Evolutionary conservation across 257 asterid genomes (phyloP).

Genomic region (Nicotiana attenuata): DNA sequence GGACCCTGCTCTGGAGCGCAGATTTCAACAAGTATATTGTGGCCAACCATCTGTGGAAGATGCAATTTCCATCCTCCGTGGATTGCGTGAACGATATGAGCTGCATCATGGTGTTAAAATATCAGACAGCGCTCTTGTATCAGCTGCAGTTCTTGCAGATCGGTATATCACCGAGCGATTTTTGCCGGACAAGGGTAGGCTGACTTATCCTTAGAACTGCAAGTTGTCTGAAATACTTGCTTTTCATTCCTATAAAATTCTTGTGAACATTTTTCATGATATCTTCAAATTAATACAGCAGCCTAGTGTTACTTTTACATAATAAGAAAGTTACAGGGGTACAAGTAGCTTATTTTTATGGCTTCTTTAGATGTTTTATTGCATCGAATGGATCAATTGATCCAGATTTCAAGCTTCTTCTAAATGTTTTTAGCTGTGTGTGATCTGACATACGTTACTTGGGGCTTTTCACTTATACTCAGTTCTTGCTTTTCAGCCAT

Average conservation of each 20-base stretch:
- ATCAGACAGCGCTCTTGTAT: conserved; percentile 87
- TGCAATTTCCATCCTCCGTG: conserved; percentile 86
- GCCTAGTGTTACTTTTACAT: background rate
- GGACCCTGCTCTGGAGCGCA: conserved; percentile 92
- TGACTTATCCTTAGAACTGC: background rate
- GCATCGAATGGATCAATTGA: background rate
- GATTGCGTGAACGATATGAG: conserved; percentile 90
- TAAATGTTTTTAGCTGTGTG: background rate
- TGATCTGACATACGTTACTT: background rate
- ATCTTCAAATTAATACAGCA: background rate
- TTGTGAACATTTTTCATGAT: background rate
- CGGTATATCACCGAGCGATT: conserved; percentile 88
- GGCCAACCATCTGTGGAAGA: conserved; percentile 91
- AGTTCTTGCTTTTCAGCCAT: conserved; percentile 52
- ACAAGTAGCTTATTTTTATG: background rate
- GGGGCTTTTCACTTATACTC: background rate
- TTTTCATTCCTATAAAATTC: background rate
- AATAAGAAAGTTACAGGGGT: background rate
- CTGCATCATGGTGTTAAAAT: conserved; percentile 91
- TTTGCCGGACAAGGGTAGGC: conserved; percentile 86
- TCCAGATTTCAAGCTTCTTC: background rate
- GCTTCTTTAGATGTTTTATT: background rate
- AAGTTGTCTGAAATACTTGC: background rate
- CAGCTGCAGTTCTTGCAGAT: conserved; percentile 83
- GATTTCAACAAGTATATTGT: conserved; percentile 93